phyloP scores from a whole-genome alignment of 2,329 filamentous ascomycete genomes.

The Diaporthe sp. region DNA sequence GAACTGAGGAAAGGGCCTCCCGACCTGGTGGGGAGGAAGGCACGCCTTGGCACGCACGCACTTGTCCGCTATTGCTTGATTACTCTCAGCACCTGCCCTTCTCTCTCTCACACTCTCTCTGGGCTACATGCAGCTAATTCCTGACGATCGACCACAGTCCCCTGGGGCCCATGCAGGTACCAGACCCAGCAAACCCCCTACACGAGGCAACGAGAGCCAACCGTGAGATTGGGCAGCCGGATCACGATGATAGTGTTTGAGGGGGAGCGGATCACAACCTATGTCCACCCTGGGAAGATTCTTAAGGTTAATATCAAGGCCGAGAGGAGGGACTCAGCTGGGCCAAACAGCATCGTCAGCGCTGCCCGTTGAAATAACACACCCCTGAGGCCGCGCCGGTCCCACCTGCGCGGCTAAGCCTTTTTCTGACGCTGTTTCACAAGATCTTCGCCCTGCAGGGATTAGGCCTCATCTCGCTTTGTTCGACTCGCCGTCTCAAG shows the following conservation, averaged over 20 bases:
- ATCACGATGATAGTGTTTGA: neutral
- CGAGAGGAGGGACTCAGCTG: neutral
- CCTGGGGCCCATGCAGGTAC: neutral
- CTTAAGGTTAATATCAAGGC: slow-evolving; percentile 32
- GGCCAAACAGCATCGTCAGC: neutral
- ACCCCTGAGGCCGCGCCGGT: slow-evolving; percentile 5
- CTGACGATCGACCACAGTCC: neutral
- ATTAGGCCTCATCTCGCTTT: slow-evolving; percentile 35
- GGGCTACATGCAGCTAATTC: slow-evolving; percentile 5
- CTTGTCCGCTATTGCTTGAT: slow-evolving; percentile 12
- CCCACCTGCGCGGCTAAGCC: slow-evolving; percentile 23
- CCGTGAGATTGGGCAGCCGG: neutral
- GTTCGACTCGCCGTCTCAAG: slow-evolving; percentile 32
- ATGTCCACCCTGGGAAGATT: neutral
- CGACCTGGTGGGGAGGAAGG: slow-evolving; percentile 19
- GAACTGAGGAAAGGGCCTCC: slow-evolving; percentile 23
- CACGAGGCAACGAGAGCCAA: slow-evolving; percentile 10
- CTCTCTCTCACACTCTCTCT: too few species aligned
- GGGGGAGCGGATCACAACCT: neutral
- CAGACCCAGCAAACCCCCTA: neutral
- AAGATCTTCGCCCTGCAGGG: slow-evolving; percentile 25
- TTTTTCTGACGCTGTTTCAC: slow-evolving; percentile 22
- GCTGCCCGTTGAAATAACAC: neutral
- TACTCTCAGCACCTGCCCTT: neutral
- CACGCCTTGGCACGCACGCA: slow-evolving; percentile 12